These are phyloP conservation scores for Aspergillus tamarii DNA, from an alignment of 2,329 filamentous ascomycete genomes.

Conservation along the genomic window DNA sequence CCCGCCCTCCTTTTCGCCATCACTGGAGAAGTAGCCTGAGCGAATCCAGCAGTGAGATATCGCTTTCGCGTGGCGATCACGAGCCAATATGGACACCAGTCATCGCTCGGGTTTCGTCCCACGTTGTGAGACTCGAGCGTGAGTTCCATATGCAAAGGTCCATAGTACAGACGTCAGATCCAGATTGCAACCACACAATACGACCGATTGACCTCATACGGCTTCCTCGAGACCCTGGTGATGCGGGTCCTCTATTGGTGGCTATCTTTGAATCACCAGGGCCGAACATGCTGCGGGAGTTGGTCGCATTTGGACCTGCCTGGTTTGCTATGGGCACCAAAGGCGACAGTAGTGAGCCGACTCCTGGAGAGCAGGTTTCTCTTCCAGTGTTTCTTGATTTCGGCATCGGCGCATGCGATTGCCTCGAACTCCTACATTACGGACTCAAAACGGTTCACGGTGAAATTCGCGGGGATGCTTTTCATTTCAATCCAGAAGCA, in stretches of 20 bases:
- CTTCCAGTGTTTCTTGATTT: slow-evolving; percentile 84
- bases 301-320: slow-evolving; percentile 78
- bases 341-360: slow-evolving; percentile 48
- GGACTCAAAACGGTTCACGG: slow-evolving; percentile 84
- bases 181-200: slow-evolving; percentile 73
- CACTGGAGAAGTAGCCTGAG: slow-evolving; percentile 58
- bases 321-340: slow-evolving; percentile 64
- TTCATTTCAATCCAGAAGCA: slow-evolving; percentile 77
- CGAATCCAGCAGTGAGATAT: slow-evolving; percentile 49
- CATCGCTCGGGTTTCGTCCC: slow-evolving; percentile 79
- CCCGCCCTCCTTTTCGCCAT: slow-evolving; percentile 44
- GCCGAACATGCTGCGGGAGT: slow-evolving; percentile 68
- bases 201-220: slow-evolving; percentile 79
- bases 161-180: slow-evolving; percentile 71
- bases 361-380: slow-evolving; percentile 64
- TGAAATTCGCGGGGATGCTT: slow-evolving; percentile 86
- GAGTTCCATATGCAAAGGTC: slow-evolving; percentile 81
- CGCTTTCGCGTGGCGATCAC: slow-evolving; percentile 43
- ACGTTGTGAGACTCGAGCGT: slow-evolving; percentile 80
- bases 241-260: slow-evolving; percentile 72
- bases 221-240: slow-evolving; percentile 68
- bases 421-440: slow-evolving; percentile 88
- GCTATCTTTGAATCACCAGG: slow-evolving; percentile 82
- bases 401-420: slow-evolving; percentile 83
- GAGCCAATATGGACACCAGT: slow-evolving; percentile 62